Base-by-base conservation (phyloP, 495 filamentous ascomycete genomes). In the Lepidopterella palustris region DNA sequence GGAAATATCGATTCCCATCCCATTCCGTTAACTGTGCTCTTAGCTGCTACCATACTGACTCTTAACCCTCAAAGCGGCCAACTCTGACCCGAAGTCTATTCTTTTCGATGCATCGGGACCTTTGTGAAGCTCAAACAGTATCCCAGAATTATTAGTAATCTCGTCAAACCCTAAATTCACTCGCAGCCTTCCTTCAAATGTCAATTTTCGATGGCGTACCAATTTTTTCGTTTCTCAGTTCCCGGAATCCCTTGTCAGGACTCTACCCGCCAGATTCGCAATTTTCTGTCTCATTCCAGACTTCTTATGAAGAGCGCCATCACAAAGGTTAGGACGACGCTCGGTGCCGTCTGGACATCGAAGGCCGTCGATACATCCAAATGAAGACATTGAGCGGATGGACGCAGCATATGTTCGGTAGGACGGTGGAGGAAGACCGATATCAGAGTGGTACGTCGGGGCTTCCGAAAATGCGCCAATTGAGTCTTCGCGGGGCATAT, bases 331-430 rank as follows among this genome's bases (percentile, higher is more conserved):
- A 2, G 3, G 13, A 11, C 18, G 35, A 18, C 10, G 35, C 35
- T 18, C 13, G 10, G 10, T 42, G 3, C 35, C 35, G 18, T 42
- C 10, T 2, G 35, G 10, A 13, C 35, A 15, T 42, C 35, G 35
- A 42, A 42, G 35, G 9, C 35, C 35, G 9, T 66, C 63, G n/a
- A 62, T 50, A 49, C 59, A 66, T 15, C 59, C 63, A 39, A 66
- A 66, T 23, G 63, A 62, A 13, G 63, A 66, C 29, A 56, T 66
- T 23, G 63, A 49, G 13, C 35, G 42, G 26, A 61, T 53, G 48
- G 63, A 66, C 4, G 55, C 55, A 18, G 63, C 56, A 8, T 40
- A 55, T 5, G 63, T 62, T 21, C 63, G 63, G 54, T 66, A 66
- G 0, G 63, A 59, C 1, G 63, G 63, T 27, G 63, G 63, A 18